phyloP scores from a whole-genome alignment of 2,329 filamentous ascomycete genomes.

The Colletotrichum kahawae region DNA sequence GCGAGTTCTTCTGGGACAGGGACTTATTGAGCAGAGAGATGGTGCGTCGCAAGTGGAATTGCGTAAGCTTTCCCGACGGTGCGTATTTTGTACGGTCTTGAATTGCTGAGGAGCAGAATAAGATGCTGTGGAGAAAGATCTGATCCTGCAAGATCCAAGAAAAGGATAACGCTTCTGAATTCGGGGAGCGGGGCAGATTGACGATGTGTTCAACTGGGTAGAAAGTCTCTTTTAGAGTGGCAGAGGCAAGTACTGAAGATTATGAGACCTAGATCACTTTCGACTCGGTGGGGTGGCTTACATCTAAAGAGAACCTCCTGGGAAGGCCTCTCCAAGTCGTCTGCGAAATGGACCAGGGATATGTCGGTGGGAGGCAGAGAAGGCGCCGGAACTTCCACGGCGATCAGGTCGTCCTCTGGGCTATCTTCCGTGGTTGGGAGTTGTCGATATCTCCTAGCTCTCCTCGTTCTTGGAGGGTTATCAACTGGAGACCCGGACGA shows the following conservation, averaged over 20 bases:
- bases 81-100: not conserved
- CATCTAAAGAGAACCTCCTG: not conserved
- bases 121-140: not conserved
- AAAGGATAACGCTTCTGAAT: not conserved
- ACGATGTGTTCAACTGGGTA: not conserved
- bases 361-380: not conserved
- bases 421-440: not conserved
- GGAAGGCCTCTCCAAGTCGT: not conserved
- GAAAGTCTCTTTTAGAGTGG: not conserved
- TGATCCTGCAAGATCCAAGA: not conserved
- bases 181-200: not conserved
- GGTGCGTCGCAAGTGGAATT: not conserved
- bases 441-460: not conserved
- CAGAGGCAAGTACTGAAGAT: not conserved
- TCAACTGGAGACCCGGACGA: not conserved
- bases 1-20: not conserved
- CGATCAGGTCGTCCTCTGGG: not conserved
- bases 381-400: not conserved
- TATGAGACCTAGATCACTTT: not conserved
- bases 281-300: not conserved
- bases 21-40: not conserved
- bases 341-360: not conserved
- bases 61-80: not conserved
- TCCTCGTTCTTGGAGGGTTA: not conserved
- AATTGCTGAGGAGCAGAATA: not conserved